A percentile compares a stretch with the other conserved stretches of the same genome.
Conservation (phyloP, 1,139 yeast genomes). For the Suhomyces maxii region DNA sequence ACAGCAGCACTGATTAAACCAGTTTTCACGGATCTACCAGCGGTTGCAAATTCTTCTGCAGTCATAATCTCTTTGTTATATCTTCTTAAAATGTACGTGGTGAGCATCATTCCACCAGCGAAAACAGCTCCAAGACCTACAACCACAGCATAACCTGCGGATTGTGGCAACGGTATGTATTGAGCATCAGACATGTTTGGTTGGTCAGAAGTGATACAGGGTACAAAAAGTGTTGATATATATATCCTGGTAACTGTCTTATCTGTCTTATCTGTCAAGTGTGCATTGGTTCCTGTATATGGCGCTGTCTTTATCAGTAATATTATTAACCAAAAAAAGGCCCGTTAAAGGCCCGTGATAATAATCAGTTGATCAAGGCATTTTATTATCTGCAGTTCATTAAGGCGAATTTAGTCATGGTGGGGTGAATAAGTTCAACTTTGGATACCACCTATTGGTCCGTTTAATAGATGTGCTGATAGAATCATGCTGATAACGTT, state of each 20-base stretch:
- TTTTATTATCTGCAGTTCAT: too few species aligned
- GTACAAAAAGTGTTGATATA: too few species aligned
- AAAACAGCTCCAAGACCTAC: conserved; percentile 85
- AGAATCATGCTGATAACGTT: too few species aligned
- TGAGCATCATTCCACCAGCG: conserved; percentile 74
- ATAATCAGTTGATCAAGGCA: background rate
- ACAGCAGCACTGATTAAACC: conserved; percentile 85
- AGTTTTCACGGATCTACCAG: conserved; percentile 80
- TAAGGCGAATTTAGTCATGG: too few species aligned
- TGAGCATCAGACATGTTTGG: conserved; percentile 5
- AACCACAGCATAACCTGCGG: conserved; percentile 91
- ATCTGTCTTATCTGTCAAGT: background rate
- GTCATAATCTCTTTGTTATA: conserved; percentile 81
- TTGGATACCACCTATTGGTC: too few species aligned
- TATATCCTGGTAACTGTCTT: background rate
- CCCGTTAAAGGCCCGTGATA: conserved; percentile 5
- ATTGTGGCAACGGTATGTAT: conserved; percentile 52
- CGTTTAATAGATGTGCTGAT: too few species aligned
- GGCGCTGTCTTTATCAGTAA: background rate
- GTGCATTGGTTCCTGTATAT: background rate
- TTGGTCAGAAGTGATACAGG: background rate
- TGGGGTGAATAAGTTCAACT: too few species aligned
- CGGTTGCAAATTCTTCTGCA: conserved; percentile 87
- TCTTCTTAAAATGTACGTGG: conserved; percentile 67
- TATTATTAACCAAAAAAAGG: background rate